These are phyloP conservation scores for Beta corolliflora DNA, from an alignment of 179 eudicot genomes.

Conservation along the genomic window DNA sequence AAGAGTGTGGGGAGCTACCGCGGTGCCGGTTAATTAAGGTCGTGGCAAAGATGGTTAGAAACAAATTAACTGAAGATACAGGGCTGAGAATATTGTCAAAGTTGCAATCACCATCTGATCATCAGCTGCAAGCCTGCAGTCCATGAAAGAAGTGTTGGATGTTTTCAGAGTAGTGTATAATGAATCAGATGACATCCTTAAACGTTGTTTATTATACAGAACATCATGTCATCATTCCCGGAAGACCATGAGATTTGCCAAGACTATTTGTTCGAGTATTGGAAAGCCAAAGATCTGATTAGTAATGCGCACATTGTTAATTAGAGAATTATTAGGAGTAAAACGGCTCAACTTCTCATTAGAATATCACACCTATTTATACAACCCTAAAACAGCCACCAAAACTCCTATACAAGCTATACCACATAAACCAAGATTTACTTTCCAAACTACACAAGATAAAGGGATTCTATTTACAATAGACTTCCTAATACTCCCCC, in stretches of 20 bases:
- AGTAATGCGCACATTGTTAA: background rate
- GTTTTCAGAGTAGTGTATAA: slow-evolving; percentile 23
- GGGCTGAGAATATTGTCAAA: slow-evolving; percentile 5
- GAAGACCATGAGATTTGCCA: slow-evolving; percentile 24
- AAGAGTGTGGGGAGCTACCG: slow-evolving; percentile 31
- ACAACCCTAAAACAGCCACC: too few species aligned
- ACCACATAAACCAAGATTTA: too few species aligned
- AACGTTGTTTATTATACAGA: too few species aligned
- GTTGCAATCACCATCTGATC: slow-evolving; percentile 16
- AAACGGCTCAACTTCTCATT: too few species aligned
- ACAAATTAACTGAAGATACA: slow-evolving; percentile 4
- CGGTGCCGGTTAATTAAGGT: slow-evolving; percentile 24
- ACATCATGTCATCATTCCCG: too few species aligned
- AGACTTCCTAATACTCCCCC: too few species aligned
- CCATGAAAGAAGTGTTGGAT: slow-evolving; percentile 17
- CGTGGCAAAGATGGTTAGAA: slow-evolving; percentile 18
- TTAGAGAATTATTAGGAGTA: too few species aligned
- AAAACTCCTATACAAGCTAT: too few species aligned
- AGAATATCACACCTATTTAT: too few species aligned
- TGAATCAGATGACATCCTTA: background rate
- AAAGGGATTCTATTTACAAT: too few species aligned
- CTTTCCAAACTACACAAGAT: too few species aligned
- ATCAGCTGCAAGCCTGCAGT: slow-evolving; percentile 17
- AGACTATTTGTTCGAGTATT: slow-evolving; percentile 26
- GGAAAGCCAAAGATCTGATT: slow-evolving; percentile 30